Percentiles rank a stretch among this genome's conserved stretches.
phyloP scores from a whole-genome alignment of 2,329 filamentous ascomycete species.

The Colletotrichum acutatum region DNA sequence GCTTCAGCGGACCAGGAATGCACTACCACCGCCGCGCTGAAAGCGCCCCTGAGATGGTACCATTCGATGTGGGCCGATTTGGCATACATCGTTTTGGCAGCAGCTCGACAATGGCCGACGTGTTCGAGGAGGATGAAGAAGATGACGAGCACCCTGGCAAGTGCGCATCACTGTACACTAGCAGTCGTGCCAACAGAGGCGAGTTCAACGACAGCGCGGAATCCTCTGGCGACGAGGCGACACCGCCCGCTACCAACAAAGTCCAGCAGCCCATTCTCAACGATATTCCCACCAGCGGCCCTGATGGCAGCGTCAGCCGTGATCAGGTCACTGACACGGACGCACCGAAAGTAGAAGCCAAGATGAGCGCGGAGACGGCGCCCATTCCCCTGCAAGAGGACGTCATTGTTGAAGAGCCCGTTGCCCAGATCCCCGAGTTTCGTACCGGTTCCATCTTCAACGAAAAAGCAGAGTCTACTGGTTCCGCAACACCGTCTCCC shows the following conservation, averaged over 20 bases:
- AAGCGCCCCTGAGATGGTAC: slow-evolving; percentile 81
- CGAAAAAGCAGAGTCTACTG: slow-evolving; percentile 47
- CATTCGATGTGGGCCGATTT: slow-evolving; percentile 73
- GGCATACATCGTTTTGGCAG: slow-evolving; percentile 72
- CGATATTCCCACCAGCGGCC: background rate
- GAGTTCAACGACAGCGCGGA: slow-evolving; percentile 7
- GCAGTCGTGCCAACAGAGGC: slow-evolving; percentile 1
- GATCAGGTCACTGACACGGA: slow-evolving; percentile 59
- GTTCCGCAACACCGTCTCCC: slow-evolving; percentile 58
- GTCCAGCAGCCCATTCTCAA: slow-evolving; percentile 40
- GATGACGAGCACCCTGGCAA: slow-evolving; percentile 61
- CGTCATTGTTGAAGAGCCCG: slow-evolving; percentile 59
- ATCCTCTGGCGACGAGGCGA: slow-evolving; percentile 43
- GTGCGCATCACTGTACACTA: slow-evolving; percentile 36
- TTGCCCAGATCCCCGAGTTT: slow-evolving; percentile 48
- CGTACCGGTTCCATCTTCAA: slow-evolving; percentile 50
- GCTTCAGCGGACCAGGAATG: slow-evolving; percentile 75
- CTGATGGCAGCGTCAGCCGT: background rate
- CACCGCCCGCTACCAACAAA: slow-evolving; percentile 43
- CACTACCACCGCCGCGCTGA: slow-evolving; percentile 83
- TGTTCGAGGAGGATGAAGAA: slow-evolving; percentile 87
- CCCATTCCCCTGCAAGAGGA: slow-evolving; percentile 63
- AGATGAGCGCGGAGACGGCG: slow-evolving; percentile 60
- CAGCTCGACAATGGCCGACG: slow-evolving; percentile 83
- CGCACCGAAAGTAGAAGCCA: slow-evolving; percentile 47